Base-by-base conservation (phyloP, 2,329 filamentous ascomycete species). In the Arthrocladium fulminans region DNA sequence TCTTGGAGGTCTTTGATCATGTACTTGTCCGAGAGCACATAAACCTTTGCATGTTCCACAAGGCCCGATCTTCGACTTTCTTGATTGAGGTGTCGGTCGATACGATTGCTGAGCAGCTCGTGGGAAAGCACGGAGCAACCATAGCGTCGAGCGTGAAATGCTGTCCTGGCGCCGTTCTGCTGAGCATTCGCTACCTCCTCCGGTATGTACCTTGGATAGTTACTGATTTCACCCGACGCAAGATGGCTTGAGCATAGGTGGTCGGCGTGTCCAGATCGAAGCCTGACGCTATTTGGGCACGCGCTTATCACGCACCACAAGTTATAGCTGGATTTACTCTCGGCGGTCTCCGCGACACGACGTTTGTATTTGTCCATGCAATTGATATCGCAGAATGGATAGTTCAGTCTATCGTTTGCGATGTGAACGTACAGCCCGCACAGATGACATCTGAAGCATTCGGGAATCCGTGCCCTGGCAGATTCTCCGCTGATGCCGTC, bases 1-100 rank as follows among this genome's bases (percentile, higher is more conserved):
- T 68, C 64, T 2, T 65, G 65, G 22, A 69, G 61, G 12, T 61
- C 62, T 2, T 65, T 63, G 48, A 69, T 66, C 37, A 68, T 56
- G 54, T 66, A 69, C 42, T 64, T 63, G 1, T 65, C 65, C n/a
- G 66, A 65, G 47, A 69, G 68, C 49, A 67, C 63, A 51, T 69
- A 68, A 39, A 69, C 51, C 56, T 69, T 68, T n/a, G 67, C 67
- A 35, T 69, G 67, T 5, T 7, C 6, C 6, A 35, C n/a, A 5
- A 35, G 32, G 13, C 5, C n/a, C n/a, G 32, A 35, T 5, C 10
- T 5, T 29, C 13, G 7, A 13, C 27, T 13, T 7, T 13, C 7
- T 7, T 13, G 7, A 13, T 13, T 29, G 13, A 7, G 6, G 13
- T 35, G 32, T 8, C 32, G 13, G 6, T 35, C 32, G 32, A 35